Conservation (phyloP, 495 filamentous ascomycete genomes). For the Lepidopterella palustris region DNA sequence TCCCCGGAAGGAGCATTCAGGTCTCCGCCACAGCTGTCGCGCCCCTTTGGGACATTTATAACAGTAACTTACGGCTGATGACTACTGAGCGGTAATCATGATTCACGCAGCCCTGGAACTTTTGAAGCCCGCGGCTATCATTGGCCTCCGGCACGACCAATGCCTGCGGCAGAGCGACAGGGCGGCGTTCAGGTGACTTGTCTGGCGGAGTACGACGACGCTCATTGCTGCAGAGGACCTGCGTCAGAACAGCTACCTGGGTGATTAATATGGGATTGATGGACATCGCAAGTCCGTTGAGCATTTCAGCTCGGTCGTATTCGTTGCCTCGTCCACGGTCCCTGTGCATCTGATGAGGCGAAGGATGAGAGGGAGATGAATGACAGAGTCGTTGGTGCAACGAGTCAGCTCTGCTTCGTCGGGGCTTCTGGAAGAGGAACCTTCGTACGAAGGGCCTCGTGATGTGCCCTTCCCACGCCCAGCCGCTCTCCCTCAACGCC, state of each 20-base stretch:
- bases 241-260: neutral
- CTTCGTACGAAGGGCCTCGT: neutral
- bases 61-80: slow-evolving; percentile 18
- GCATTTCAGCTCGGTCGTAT: neutral
- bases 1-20: neutral
- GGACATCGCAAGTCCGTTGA: neutral
- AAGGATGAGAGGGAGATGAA: neutral
- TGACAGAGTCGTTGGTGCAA: neutral
- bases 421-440: slow-evolving; percentile 21
- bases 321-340: neutral
- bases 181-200: slow-evolving; percentile 4
- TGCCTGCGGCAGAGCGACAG: neutral
- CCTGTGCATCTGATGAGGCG: neutral
- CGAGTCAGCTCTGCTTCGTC: slow-evolving; percentile 20
- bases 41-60: neutral
- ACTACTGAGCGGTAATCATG: slow-evolving; percentile 12
- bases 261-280: neutral
- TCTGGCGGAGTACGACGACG: neutral
- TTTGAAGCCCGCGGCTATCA: no score
- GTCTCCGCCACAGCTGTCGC: neutral
- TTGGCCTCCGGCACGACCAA: neutral
- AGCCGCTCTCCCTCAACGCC: slow-evolving; percentile 3
- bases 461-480: slow-evolving; percentile 22
- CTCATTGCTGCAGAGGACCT: neutral
- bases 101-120: no score